Conservation (phyloP, 169 alveolate species). For the Plasmodium malariae region DNA sequence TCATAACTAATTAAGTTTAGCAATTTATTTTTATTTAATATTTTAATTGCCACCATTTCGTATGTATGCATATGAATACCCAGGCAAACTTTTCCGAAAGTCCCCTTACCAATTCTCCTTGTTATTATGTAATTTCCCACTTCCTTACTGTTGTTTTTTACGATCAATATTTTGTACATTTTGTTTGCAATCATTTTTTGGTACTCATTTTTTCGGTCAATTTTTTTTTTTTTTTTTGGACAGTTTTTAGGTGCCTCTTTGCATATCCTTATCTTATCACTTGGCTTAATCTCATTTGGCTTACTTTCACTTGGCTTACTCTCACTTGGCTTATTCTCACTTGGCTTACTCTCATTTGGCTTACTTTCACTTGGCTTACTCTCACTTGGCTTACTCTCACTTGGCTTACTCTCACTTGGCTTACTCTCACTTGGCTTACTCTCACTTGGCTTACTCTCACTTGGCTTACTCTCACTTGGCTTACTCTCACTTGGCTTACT, state of each 20-base stretch:
- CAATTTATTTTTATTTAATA: constrained; percentile 78
- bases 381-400: no score
- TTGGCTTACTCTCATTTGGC: no score
- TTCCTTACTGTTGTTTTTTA: constrained; percentile 28
- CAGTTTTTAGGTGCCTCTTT: background rate
- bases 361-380: no score
- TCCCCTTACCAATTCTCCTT: constrained; percentile 83
- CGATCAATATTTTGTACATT: constrained; percentile 38
- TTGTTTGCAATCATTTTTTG: background rate
- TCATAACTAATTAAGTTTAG: constrained; percentile 75
- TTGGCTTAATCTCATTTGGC: background rate
- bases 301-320: no score
- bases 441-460: background rate
- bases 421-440: no score
- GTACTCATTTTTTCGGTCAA: background rate
- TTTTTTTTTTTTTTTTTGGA: background rate
- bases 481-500: background rate
- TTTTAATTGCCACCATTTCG: constrained; percentile 84
- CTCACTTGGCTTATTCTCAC: no score
- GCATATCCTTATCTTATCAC: background rate
- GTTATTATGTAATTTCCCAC: constrained; percentile 74
- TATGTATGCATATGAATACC: constrained; percentile 83
- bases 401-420: no score
- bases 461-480: background rate
- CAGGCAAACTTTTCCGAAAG: constrained; percentile 85